A percentile compares a stretch with the other conserved stretches of the same genome.
Evolutionary conservation across 176 grass and related monocot genomes (phyloP).

Genomic region (Carex myosuroides): DNA sequence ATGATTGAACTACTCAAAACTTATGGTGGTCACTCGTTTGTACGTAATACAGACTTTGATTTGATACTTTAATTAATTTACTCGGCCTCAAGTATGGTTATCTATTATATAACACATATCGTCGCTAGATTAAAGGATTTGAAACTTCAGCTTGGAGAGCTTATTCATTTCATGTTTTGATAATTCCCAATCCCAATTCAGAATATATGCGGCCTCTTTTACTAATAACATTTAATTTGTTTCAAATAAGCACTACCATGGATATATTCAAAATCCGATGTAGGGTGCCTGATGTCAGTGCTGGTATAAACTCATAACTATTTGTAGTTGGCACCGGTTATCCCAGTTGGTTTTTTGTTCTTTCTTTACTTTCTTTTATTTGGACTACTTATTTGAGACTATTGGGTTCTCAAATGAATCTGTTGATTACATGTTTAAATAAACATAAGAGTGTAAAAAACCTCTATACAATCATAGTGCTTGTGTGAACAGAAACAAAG

Average conservation of each 20-base stretch:
- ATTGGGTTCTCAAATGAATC: background rate
- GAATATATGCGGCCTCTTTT: background rate
- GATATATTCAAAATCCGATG: background rate
- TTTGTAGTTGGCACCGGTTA: background rate
- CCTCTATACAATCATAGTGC: background rate
- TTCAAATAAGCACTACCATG: background rate
- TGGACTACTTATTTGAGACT: background rate
- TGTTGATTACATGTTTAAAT: background rate
- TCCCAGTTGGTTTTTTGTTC: background rate
- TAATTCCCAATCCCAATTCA: background rate
- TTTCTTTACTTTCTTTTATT: background rate
- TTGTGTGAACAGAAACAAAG: background rate
- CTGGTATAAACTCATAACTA: background rate
- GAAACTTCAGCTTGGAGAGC: background rate
- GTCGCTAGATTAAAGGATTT: background rate
- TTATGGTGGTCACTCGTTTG: slow-evolving; percentile 78
- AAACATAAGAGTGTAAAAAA: background rate
- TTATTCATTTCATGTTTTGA: background rate
- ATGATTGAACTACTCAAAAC: slow-evolving; percentile 78
- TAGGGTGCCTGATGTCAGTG: background rate
- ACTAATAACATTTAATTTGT: background rate
- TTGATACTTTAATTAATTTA: slow-evolving; percentile 6
- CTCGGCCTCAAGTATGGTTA: background rate
- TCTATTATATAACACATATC: background rate
- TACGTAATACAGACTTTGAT: slow-evolving; percentile 31